Percentiles rank a stretch among this genome's conserved stretches.
Conservation (phyloP, 2,329 filamentous ascomycete genomes). For the Escovopsis weberi region DNA sequence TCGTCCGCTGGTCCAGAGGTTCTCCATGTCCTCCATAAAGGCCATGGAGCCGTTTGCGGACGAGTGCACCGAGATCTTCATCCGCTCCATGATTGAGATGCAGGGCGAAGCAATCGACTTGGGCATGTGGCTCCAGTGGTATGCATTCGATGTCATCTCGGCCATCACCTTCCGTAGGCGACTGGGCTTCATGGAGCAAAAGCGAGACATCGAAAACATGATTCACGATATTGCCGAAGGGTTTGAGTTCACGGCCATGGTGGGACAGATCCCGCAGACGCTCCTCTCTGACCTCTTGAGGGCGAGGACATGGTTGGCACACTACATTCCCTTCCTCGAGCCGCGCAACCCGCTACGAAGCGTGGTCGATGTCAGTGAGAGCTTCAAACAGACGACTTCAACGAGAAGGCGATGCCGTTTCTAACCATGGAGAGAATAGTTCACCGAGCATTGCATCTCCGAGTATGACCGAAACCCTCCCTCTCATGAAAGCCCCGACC, state of each 20-base stretch:
- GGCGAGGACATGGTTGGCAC: background rate
- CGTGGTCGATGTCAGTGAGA: background rate
- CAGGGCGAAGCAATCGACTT: slow-evolving; percentile 30
- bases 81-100: slow-evolving; percentile 43
- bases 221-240: slow-evolving; percentile 17
- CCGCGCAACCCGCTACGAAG: slow-evolving; percentile 3
- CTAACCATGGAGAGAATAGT: background rate
- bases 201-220: slow-evolving; percentile 47
- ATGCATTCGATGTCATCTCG: slow-evolving; percentile 50
- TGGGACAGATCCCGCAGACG: slow-evolving; percentile 8
- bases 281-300: background rate
- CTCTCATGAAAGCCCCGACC: background rate
- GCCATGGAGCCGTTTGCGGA: slow-evolving; percentile 72
- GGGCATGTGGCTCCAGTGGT: slow-evolving; percentile 45
- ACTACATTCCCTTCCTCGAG: slow-evolving; percentile 8
- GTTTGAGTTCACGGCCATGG: slow-evolving; percentile 7
- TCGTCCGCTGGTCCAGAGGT: slow-evolving; percentile 60
- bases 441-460: background rate
- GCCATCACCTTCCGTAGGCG: slow-evolving; percentile 45
- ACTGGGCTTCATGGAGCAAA: slow-evolving; percentile 46
- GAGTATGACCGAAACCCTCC: slow-evolving; percentile 1
- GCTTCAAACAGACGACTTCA: background rate
- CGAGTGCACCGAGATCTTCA: slow-evolving; percentile 56
- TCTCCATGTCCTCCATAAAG: slow-evolving; percentile 62
- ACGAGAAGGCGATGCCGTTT: background rate